Evolutionary conservation across 2,329 filamentous ascomycete genomes (phyloP).

Genomic region (Microcera coccophila): DNA sequence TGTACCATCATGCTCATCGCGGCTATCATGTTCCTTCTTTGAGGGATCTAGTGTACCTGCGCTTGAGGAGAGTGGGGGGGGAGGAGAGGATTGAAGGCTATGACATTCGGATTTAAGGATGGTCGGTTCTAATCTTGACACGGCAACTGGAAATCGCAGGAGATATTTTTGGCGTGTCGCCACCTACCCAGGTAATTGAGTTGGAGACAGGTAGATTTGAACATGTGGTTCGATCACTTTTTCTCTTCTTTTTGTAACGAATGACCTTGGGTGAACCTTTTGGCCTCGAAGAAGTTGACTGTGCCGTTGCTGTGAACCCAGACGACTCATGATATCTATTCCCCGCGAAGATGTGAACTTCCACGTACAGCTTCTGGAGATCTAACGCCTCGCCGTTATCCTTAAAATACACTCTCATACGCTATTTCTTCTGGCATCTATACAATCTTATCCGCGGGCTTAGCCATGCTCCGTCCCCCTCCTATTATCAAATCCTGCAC

Average conservation of each 20-base stretch:
- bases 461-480: too few species aligned
- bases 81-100: background rate
- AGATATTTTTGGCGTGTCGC: constrained; percentile 20
- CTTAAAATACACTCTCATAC: too few species aligned
- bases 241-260: background rate
- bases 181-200: constrained; percentile 21
- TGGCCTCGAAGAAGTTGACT: too few species aligned
- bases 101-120: constrained; percentile 13
- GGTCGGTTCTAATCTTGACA: constrained; percentile 18
- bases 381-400: constrained; percentile 21
- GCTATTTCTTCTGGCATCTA: too few species aligned
- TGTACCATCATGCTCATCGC: constrained; percentile 37
- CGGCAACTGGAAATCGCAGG: constrained; percentile 22
- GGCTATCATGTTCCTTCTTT: constrained; percentile 33
- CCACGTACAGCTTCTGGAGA: background rate
- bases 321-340: too few species aligned
- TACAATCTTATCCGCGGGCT: too few species aligned
- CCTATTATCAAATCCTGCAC: too few species aligned
- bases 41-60: constrained; percentile 14
- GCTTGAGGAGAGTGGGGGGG: background rate
- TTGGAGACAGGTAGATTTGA: constrained; percentile 9
- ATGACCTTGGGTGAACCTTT: background rate
- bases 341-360: background rate
- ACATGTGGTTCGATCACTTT: background rate
- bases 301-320: too few species aligned